These are phyloP conservation scores for Litchi chinensis DNA, from an alignment of 345 rosid genomes.

Conservation along the genomic window DNA sequence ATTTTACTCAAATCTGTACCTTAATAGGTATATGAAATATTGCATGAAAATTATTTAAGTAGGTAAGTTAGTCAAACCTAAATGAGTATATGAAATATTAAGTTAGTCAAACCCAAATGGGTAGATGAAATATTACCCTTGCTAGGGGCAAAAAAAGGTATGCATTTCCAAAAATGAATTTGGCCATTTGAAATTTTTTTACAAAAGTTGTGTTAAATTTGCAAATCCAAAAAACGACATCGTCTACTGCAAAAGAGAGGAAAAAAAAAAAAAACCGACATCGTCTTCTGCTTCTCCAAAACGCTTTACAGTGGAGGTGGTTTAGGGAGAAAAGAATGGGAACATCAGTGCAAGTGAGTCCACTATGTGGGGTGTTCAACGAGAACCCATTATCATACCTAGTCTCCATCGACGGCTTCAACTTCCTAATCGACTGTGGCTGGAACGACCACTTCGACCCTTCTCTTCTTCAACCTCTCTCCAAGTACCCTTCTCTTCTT, in stretches of 20 bases:
- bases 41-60: no score
- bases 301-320: neutral
- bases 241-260: neutral
- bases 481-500: conserved; percentile 46
- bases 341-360: conserved; percentile 87
- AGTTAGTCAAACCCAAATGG: no score
- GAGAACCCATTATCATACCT: conserved; percentile 89
- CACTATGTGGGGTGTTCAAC: conserved; percentile 85
- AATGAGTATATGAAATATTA: no score
- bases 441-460: conserved; percentile 96
- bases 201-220: no score
- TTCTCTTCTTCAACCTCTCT: conserved; percentile 85
- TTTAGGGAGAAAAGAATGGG: conserved; percentile 52
- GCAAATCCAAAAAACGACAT: neutral
- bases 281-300: neutral
- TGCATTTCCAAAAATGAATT: no score
- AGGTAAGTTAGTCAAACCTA: no score
- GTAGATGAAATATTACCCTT: no score
- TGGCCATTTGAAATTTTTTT: no score
- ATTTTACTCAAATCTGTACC: no score
- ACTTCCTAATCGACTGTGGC: conserved; percentile 90
- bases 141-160: no score
- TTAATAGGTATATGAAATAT: no score
- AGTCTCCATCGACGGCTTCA: conserved; percentile 88
- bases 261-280: no score